Conservation (phyloP, 306 rosid species). For the Vachellia collinsii region DNA sequence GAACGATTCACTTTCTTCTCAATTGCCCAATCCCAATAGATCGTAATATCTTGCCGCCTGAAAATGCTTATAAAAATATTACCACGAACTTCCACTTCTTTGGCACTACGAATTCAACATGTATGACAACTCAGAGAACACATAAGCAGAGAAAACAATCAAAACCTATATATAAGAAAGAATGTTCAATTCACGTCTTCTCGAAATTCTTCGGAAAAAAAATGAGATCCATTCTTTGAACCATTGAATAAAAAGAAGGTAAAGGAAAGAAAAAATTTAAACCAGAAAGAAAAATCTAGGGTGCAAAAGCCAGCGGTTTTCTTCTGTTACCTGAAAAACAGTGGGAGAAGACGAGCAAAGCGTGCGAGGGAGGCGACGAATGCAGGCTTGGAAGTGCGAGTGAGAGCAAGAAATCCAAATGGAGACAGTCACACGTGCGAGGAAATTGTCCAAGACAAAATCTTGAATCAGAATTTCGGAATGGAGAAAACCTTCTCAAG, state of each 20-base stretch:
- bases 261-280: not conserved
- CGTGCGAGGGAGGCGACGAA: slow-evolving; percentile 28
- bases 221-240: not conserved
- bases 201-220: slow-evolving; percentile 1
- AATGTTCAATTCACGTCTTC: not conserved
- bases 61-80: not conserved
- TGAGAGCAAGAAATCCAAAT: slow-evolving; percentile 25
- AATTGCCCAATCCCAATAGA: slow-evolving; percentile 2
- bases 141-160: slow-evolving; percentile 7
- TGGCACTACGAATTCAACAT: slow-evolving; percentile 11
- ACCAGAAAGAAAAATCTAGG: not conserved
- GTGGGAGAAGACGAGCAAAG: slow-evolving; percentile 32
- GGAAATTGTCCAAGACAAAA: not conserved
- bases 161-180: not conserved
- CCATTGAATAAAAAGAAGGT: slow-evolving; percentile 7
- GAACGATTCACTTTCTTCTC: not conserved
- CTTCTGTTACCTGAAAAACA: slow-evolving; percentile 33
- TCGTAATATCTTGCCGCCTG: slow-evolving; percentile 25
- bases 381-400: slow-evolving; percentile 41
- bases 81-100: not conserved
- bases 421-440: slow-evolving; percentile 48
- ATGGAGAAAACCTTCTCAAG: no score
- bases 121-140: slow-evolving; percentile 1
- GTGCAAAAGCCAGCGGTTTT: not conserved
- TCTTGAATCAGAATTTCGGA: no score